Percentiles rank a stretch among this genome's conserved stretches.
These are phyloP conservation scores for Yarrowia sp. DNA, from an alignment of 805 yeast genomes.

Conservation along the genomic window DNA sequence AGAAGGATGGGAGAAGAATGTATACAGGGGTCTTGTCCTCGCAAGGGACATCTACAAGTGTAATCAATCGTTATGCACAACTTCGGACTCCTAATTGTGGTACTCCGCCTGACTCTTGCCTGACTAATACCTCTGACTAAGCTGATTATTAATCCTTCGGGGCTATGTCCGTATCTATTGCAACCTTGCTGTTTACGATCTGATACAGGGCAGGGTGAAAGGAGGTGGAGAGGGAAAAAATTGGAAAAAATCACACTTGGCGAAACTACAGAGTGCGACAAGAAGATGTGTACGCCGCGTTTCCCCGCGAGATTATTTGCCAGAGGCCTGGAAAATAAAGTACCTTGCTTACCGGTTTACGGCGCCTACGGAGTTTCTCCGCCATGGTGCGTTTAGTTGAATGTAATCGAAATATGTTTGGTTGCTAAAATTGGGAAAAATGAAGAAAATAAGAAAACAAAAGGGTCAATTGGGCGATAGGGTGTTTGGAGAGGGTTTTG, in stretches of 20 bases:
- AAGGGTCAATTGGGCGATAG: not conserved
- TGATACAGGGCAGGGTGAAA: too few relatives aligned
- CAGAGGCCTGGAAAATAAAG: not conserved
- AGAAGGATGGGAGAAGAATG: too few relatives aligned
- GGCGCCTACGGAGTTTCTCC: not conserved
- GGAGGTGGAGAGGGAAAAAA: not conserved
- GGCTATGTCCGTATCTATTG: not conserved
- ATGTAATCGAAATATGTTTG: not conserved
- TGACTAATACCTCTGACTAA: not conserved
- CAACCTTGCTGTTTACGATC: conserved; percentile 17
- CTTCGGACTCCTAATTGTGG: too few relatives aligned
- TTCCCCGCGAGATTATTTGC: not conserved
- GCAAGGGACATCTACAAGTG: too few relatives aligned
- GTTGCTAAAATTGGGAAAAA: not conserved
- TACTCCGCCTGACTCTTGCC: too few relatives aligned
- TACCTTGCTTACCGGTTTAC: not conserved
- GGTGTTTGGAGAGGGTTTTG: too few relatives aligned
- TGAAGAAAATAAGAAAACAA: not conserved
- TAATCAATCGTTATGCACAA: too few relatives aligned
- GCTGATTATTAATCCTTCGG: not conserved
- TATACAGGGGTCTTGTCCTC: too few relatives aligned
- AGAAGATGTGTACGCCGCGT: too few relatives aligned
- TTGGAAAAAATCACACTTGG: too few relatives aligned
- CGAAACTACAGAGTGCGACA: too few relatives aligned
- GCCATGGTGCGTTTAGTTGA: conserved; percentile 1